These are phyloP conservation scores for Yarrowia sp. DNA, from an alignment of 805 yeast species.

Conservation along the genomic window DNA sequence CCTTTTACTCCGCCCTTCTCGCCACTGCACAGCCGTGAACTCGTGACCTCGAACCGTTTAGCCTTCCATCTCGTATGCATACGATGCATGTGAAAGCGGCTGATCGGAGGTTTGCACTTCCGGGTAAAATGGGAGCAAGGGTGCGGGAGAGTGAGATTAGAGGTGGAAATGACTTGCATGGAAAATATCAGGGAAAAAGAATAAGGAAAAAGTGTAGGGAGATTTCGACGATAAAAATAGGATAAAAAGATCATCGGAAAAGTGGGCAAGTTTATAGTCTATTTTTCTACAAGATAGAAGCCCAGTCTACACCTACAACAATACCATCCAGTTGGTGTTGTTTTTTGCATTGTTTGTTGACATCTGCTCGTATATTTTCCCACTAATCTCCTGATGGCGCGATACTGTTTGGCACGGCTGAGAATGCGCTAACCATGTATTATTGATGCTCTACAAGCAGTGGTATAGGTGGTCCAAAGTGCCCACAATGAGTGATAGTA, in stretches of 20 bases:
- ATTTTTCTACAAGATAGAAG: no score
- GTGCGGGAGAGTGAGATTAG: not conserved
- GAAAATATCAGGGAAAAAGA: not conserved
- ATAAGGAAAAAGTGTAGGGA: not conserved
- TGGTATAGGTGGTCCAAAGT: no score
- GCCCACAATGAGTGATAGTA: no score
- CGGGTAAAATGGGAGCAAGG: no score
- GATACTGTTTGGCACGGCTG: not conserved
- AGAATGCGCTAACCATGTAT: not conserved
- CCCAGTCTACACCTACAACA: no score
- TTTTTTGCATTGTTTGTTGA: no score
- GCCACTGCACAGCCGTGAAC: not conserved
- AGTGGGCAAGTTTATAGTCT: no score
- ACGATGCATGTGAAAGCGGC: slow-evolving; percentile 18
- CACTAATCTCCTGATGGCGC: no score
- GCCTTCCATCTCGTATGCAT: slow-evolving; percentile 20
- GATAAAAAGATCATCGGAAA: no score
- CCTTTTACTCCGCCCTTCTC: not conserved
- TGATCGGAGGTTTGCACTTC: not conserved
- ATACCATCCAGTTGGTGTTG: no score
- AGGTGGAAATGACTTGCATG: not conserved
- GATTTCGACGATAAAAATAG: no score
- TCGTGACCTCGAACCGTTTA: not conserved
- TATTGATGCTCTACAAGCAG: not conserved
- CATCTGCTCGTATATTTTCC: no score